Evolutionary conservation across 805 yeast genomes (phyloP), one percentile per base, ranked within the genome.

Genomic region (Starmerella tilneyi): DNA sequence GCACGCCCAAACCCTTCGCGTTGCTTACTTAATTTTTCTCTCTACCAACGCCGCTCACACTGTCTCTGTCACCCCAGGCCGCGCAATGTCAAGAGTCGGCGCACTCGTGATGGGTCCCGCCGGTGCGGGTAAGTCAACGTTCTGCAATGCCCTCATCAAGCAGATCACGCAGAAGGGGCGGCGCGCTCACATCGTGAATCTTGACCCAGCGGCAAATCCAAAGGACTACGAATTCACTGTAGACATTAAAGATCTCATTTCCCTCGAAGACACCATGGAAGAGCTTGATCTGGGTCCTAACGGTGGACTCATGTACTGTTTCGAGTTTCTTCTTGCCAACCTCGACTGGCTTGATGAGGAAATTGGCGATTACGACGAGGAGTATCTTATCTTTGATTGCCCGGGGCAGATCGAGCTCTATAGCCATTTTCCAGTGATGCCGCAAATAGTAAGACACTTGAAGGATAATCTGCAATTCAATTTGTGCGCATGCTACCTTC

Each of bases 281-380:
- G 97, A 89, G 62, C 69, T 89, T 68, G 81, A 82, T 28, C 65
- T 84, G 38, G 98, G 98, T 0, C 97, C 97, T 9, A 89, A 89
- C 54, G 99, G 98, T 40, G 96, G 94, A 0, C 66, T 92, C 40
- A 69, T 92, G 26, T 92, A 88, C 63, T 92, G 97, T 59, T 89
- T 92, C 61, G 97, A 92, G 65, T 68, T 88, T 59, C 68, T 92
- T 27, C 63, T 92, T 59, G 77, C 88, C 35, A 92, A 92, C 59
- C 61, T 92, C 49, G 99, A 92, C 66, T 92, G 99, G 99, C 66
- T 92, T 26, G 98, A 89, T 56, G 96, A 89, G 56, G 95, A 89
- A 59, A 81, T 92, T 47, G 98, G 98, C 15, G 97, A 92, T 51
- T 92, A 71, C 60, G 88, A 83, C 56, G 97, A 92, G 59, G 98